Conservation (phyloP, 371 early-diverging fungal species). For the Rhizopus delemar region DNA sequence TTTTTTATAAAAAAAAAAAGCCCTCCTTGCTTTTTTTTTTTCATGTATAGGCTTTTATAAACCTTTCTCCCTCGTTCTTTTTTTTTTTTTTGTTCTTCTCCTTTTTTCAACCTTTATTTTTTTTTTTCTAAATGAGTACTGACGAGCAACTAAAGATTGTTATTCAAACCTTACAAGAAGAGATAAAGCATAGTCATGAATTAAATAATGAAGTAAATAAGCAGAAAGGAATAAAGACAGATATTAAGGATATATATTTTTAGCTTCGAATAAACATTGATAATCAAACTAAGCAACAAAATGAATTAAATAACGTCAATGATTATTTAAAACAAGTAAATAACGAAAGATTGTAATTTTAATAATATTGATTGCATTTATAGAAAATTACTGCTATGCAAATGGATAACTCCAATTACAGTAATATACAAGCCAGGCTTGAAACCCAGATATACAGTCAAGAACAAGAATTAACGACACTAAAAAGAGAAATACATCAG, state of each 20-base stretch:
- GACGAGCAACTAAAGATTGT: slow-evolving; percentile 13
- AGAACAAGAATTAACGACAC: slow-evolving; percentile 39
- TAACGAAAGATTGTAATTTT: background rate
- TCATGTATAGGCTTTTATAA: background rate
- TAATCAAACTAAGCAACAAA: slow-evolving; percentile 30
- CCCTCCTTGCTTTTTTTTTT: slow-evolving; percentile 9
- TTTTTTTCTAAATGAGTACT: slow-evolving; percentile 15
- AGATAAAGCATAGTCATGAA: slow-evolving; percentile 24
- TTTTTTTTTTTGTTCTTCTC: slow-evolving; percentile 5
- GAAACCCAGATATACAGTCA: slow-evolving; percentile 53
- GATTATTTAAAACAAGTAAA: slow-evolving; percentile 46
- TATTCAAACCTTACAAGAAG: slow-evolving; percentile 27
- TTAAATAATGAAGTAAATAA: slow-evolving; percentile 22
- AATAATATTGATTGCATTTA: background rate
- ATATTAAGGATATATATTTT: background rate
- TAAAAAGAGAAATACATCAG: slow-evolving; percentile 44
- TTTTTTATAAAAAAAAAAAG: background rate
- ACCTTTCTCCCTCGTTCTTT: slow-evolving; percentile 15
- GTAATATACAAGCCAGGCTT: slow-evolving; percentile 47
- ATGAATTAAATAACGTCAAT: slow-evolving; percentile 34
- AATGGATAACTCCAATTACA: slow-evolving; percentile 43
- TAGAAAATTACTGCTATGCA: slow-evolving; percentile 46
- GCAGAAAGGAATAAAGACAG: background rate
- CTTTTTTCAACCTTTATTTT: background rate
- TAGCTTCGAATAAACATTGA: slow-evolving; percentile 44